phyloP scores from a whole-genome alignment of 768 basidiomycete species.

The Punctularia strigosozonata region DNA sequence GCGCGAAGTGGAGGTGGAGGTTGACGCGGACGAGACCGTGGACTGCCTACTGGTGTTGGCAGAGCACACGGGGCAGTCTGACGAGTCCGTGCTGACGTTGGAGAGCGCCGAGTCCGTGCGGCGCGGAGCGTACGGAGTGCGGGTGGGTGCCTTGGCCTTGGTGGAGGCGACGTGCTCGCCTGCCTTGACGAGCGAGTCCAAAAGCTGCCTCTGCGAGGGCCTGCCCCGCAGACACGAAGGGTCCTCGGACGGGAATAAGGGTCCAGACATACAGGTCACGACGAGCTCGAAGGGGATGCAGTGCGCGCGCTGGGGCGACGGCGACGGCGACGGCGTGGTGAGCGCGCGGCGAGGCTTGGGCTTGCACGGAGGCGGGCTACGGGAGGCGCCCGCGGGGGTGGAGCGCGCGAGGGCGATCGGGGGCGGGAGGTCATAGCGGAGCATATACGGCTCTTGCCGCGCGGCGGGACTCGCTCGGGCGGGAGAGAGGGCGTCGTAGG shows the following conservation, averaged over 20 bases:
- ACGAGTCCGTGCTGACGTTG: too few species aligned
- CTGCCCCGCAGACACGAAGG: slow-evolving; percentile 9
- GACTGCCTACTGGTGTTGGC: slow-evolving; percentile 1
- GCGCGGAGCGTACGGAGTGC: slow-evolving; percentile 10
- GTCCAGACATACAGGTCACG: slow-evolving; percentile 43
- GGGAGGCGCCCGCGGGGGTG: slow-evolving; percentile 11
- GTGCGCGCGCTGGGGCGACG: background rate
- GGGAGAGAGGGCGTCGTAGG: slow-evolving; percentile 12
- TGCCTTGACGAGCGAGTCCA: slow-evolving; percentile 32
- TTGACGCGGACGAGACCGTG: slow-evolving; percentile 17
- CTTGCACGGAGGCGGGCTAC: slow-evolving; percentile 10
- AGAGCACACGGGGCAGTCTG: background rate
- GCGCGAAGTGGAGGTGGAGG: slow-evolving; percentile 20
- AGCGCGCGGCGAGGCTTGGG: slow-evolving; percentile 18
- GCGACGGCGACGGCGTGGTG: slow-evolving; percentile 16
- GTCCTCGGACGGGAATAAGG: slow-evolving; percentile 36
- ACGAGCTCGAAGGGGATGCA: slow-evolving; percentile 44
- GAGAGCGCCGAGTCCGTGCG: too few species aligned
- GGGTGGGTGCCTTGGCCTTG: slow-evolving; percentile 12
- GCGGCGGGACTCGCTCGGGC: slow-evolving; percentile 6
- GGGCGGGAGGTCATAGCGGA: slow-evolving; percentile 15
- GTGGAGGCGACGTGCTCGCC: slow-evolving; percentile 9
- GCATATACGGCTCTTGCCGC: slow-evolving; percentile 1
- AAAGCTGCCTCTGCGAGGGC: slow-evolving; percentile 21
- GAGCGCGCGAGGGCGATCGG: slow-evolving; percentile 22